Percentiles rank a stretch among this genome's conserved stretches.
phyloP scores from a whole-genome alignment of 179 eudicot genomes.

The Spergularia azorica region DNA sequence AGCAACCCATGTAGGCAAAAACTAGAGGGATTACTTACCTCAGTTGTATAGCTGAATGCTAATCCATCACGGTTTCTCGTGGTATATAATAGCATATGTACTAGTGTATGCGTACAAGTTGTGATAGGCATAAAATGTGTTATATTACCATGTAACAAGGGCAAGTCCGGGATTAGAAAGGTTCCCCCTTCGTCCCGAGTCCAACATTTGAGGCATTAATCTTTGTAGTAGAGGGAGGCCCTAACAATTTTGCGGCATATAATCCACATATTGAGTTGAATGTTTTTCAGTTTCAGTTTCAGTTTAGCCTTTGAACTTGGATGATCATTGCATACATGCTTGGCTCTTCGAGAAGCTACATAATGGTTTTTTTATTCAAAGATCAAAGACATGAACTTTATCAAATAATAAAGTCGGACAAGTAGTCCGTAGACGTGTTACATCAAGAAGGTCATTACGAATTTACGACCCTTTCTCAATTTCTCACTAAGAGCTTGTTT shows the following conservation, averaged over 20 bases:
- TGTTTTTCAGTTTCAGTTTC: too few species aligned
- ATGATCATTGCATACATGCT: background rate
- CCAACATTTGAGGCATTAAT: constrained; percentile 11
- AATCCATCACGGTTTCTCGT: constrained; percentile 7
- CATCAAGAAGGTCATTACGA: too few species aligned
- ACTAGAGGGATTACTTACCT: background rate
- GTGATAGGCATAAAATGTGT: constrained; percentile 13
- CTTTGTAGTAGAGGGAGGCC: constrained; percentile 16
- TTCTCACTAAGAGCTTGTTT: too few species aligned
- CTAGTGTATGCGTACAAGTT: background rate
- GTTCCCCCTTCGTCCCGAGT: background rate
- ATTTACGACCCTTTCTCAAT: too few species aligned
- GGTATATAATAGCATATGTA: constrained; percentile 14
- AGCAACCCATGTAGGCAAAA: constrained; percentile 19
- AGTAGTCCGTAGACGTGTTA: too few species aligned
- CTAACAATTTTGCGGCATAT: constrained; percentile 25
- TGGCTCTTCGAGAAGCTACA: too few species aligned
- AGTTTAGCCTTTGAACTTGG: too few species aligned
- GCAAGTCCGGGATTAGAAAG: background rate
- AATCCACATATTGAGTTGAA: background rate
- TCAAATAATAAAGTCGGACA: too few species aligned
- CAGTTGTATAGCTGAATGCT: constrained; percentile 1
- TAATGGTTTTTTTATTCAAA: too few species aligned
- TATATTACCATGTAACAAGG: constrained; percentile 8
- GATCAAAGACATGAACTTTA: too few species aligned